Base-by-base conservation (phyloP, 1,284 basidiomycete genomes). In the Apiotrichum mycotoxinovorans region DNA sequence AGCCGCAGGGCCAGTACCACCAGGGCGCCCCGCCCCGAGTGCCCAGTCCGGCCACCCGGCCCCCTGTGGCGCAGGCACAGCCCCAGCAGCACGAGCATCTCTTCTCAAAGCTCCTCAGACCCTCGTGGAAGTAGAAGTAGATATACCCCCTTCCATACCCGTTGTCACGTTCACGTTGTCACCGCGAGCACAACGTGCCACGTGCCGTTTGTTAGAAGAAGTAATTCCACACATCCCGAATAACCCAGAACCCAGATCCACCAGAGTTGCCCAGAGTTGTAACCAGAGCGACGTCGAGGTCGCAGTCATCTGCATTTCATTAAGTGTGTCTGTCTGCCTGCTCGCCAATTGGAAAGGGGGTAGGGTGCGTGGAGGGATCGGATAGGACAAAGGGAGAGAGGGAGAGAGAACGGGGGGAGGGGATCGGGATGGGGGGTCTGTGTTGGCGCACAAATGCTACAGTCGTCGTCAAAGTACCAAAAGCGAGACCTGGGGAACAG, bases 361-460 rank as follows among this genome's bases (percentile, higher is more conserved):
- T 27, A 30, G 35, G 22, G 18, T 27, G 22, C 17, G 18, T 20
- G 25, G 14, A 27, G n/a, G 26, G 25, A 40, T 27, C 17, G 22
- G 25, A 27, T n/a, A 34, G 30, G n/a, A 30, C 7, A 8, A 35
- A 12, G 46, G 23, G 34, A 25, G 46, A 33, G 26, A 26, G n/a
- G n/a, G 27, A 41, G 37, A 41, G 22, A 38, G 34, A 50, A 15
- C 1, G 44, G 30, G 11, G 34, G 17, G 37, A 10, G 20, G 2
- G 43, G 15, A 30, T 11, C 22, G 33, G 9, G 30, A 30, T 8
- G 27, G 12, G 1, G 27, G 45, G 35, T 14, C 33, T 15, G 22
- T 14, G 42, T 25, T 44, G 23, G 42, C 42, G 35, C 35, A 18
- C 48, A 38, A 42, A 52, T 52, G 51, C 51, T 52, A 52, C 51